phyloP scores from a whole-genome alignment of 2,329 filamentous ascomycete species.

The Colletotrichum caudatum region DNA sequence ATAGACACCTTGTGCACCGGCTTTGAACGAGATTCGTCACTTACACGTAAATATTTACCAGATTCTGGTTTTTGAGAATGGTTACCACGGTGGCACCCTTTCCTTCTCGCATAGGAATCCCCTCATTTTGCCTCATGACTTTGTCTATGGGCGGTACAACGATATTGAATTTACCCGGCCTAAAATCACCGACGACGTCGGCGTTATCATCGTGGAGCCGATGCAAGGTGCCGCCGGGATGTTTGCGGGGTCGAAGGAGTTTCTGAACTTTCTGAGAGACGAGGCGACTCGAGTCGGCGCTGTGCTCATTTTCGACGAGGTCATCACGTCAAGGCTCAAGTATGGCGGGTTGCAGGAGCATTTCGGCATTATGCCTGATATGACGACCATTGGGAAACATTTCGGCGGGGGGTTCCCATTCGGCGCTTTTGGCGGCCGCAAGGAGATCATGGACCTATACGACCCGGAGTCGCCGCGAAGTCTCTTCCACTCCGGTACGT shows the following conservation, averaged over 20 bases:
- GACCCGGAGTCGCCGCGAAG: slow-evolving; percentile 57
- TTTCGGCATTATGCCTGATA: slow-evolving; percentile 64
- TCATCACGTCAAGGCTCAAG: slow-evolving; percentile 74
- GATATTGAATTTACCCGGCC: slow-evolving; percentile 61
- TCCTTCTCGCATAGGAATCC: slow-evolving; percentile 52
- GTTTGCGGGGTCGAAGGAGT: slow-evolving; percentile 62
- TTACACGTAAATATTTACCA: neutral
- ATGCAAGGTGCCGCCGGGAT: slow-evolving; percentile 75
- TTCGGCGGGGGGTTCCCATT: slow-evolving; percentile 75
- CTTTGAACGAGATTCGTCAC: neutral
- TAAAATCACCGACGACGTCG: slow-evolving; percentile 62
- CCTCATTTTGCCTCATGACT: slow-evolving; percentile 64
- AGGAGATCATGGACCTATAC: slow-evolving; percentile 69
- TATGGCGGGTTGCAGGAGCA: slow-evolving; percentile 61
- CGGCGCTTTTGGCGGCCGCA: slow-evolving; percentile 73
- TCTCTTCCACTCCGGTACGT: slow-evolving; percentile 41
- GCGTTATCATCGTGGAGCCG: slow-evolving; percentile 74
- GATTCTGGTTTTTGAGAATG: slow-evolving; percentile 60
- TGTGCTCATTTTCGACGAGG: slow-evolving; percentile 77
- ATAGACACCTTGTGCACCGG: neutral
- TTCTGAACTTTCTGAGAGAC: slow-evolving; percentile 48
- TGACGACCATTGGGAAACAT: slow-evolving; percentile 75
- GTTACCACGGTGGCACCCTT: slow-evolving; percentile 63
- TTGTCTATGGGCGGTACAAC: slow-evolving; percentile 72
- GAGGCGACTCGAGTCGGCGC: slow-evolving; percentile 53